Base-by-base conservation (phyloP, 169 alveolate genomes). In the Plasmodium adleri region DNA sequence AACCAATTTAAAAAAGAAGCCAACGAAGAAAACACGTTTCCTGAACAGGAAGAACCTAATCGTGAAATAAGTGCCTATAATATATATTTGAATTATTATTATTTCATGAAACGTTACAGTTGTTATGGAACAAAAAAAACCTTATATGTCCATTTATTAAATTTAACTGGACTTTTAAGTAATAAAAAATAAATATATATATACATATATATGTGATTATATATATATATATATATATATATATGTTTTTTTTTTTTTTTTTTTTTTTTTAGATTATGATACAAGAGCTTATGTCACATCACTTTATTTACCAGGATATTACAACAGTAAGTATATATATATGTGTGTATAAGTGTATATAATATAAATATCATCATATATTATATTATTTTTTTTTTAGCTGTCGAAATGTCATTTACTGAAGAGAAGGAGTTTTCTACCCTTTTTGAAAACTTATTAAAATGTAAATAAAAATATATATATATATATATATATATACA, bases 231-330 rank as follows among this genome's bases (percentile, higher is more conserved):
- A 6, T 63, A 26, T 63, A 5, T 15, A 9, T 15, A 22, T 28
- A 5, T 63, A 26, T 22, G n/a, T n/a, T n/a, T n/a, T n/a, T n/a
- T n/a, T n/a, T n/a, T n/a, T n/a, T n/a, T n/a, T 22, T 0, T 3
- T 45, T 39, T 45, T 60, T 3, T 62, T 54, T 12, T 24, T 52
- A 74, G 88, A 60, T 49, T 43, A 62, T 45, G 66, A 62, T n/a
- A 62, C 15, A 5, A 63, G 7, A 67, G 88, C 88, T 1, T 74
- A 60, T 59, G 88, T 62, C n/a, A 49, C 67, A 22, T 60, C 88
- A 12, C 24, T 74, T 15, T 74, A 74, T 28, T 28, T 74, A n/a
- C 88, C 88, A 2, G 88, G 88, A 60, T 74, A 74, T 47, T 62
- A 74, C 32, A 74, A 74, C 32, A 66, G 88, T 74, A 60, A n/a